Evolutionary conservation across 2,329 filamentous ascomycete species (phyloP).

Genomic region (Diplodia intermedia): DNA sequence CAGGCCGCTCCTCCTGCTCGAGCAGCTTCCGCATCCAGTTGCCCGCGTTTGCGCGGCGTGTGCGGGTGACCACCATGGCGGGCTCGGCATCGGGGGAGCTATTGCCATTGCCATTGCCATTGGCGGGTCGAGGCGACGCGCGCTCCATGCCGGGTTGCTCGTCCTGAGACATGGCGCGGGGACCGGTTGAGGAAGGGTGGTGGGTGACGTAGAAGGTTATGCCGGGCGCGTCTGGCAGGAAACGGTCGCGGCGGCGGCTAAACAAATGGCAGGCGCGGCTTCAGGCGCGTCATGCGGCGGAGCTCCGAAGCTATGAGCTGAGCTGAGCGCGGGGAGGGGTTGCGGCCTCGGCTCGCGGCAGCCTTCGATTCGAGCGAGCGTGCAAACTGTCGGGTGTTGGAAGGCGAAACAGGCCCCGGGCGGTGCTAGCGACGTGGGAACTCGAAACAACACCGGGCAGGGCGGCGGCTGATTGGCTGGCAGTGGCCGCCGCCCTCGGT

Average conservation of each 20-base stretch:
- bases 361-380: conserved; percentile 3
- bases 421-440: neutral
- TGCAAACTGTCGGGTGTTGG: conserved; percentile 1
- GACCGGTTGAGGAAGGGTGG: neutral
- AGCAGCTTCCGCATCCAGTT: conserved; percentile 51
- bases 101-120: conserved; percentile 35
- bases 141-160: conserved; percentile 35
- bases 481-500: neutral
- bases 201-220: conserved; percentile 33
- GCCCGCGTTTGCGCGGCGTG: conserved; percentile 49
- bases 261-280: conserved; percentile 1
- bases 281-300: conserved; percentile 18
- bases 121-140: conserved; percentile 34
- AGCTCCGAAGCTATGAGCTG: neutral
- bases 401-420: conserved; percentile 13
- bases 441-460: conserved; percentile 11
- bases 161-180: conserved; percentile 36
- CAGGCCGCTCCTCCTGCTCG: conserved; percentile 47
- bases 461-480: neutral
- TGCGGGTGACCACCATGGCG: conserved; percentile 48
- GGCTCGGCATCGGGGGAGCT: conserved; percentile 37
- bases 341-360: conserved; percentile 8
- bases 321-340: neutral
- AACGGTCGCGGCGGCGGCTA: conserved; percentile 32
- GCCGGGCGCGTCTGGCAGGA: conserved; percentile 39